A percentile compares a stretch with the other conserved stretches of the same genome.
These are phyloP conservation scores for Vitis labrusca DNA, from an alignment of 164 flowering plant genomes.

Conservation along the genomic window DNA sequence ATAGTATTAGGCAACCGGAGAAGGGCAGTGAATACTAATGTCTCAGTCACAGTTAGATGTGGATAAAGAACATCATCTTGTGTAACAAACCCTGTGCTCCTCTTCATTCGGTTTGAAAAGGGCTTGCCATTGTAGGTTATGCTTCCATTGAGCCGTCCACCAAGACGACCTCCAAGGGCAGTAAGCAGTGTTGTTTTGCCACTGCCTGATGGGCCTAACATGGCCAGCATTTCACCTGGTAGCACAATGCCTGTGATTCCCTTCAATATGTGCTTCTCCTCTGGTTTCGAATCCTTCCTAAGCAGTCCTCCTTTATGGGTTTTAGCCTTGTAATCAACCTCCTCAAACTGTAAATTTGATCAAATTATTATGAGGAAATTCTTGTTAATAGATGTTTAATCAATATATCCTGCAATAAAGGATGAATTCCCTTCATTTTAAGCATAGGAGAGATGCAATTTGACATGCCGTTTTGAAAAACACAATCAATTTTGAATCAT, in stretches of 20 bases:
- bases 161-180: slow-evolving; percentile 67
- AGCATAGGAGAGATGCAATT: too few species aligned
- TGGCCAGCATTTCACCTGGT: slow-evolving; percentile 83
- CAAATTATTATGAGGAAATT: neutral
- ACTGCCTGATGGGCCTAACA: slow-evolving; percentile 88
- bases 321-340: slow-evolving; percentile 49
- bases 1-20: slow-evolving; percentile 59
- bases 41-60: slow-evolving; percentile 71
- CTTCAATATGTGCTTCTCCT: slow-evolving; percentile 53
- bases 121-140: slow-evolving; percentile 69
- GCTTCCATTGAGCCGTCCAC: slow-evolving; percentile 42
- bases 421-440: too few species aligned
- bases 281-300: neutral
- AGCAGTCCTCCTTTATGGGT: neutral
- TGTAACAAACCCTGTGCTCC: slow-evolving; percentile 74
- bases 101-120: slow-evolving; percentile 46
- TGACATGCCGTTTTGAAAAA: too few species aligned
- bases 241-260: slow-evolving; percentile 55
- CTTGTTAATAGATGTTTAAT: too few species aligned
- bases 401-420: too few species aligned
- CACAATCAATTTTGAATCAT: too few species aligned
- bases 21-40: slow-evolving; percentile 72
- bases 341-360: slow-evolving; percentile 42
- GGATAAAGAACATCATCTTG: slow-evolving; percentile 75
- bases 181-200: slow-evolving; percentile 85